phyloP scores from a whole-genome alignment of 2,329 filamentous ascomycete species.

The Teratosphaeriaceae sp. region DNA sequence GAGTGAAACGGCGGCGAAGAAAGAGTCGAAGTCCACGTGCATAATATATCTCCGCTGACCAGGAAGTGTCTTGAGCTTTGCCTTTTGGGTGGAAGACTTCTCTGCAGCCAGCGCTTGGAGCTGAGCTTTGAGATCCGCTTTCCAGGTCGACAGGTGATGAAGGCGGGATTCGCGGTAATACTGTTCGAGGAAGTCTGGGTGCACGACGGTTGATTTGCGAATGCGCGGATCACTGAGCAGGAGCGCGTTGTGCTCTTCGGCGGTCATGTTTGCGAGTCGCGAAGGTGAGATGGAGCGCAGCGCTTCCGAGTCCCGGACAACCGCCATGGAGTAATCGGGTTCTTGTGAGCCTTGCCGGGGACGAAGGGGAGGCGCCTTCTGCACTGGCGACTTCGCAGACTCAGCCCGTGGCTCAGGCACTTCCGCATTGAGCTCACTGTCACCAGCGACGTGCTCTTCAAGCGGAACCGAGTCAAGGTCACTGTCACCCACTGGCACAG shows the following conservation, averaged over 20 bases:
- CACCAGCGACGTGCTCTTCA: too few relatives aligned
- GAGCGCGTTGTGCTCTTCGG: conserved; percentile 86
- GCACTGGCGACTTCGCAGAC: not conserved
- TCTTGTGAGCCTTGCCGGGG: conserved; percentile 27
- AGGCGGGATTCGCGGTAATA: conserved; percentile 93
- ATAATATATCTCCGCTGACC: conserved; percentile 75
- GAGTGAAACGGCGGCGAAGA: conserved; percentile 89
- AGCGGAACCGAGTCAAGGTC: not conserved
- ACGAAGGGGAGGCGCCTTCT: conserved; percentile 9
- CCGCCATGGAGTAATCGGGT: conserved; percentile 26
- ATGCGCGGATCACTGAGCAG: conserved; percentile 78
- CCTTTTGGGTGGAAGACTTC: conserved; percentile 49
- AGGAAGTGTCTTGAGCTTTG: conserved; percentile 47
- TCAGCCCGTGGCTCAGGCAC: too few relatives aligned
- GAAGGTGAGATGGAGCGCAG: conserved; percentile 22
- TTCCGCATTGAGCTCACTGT: too few relatives aligned
- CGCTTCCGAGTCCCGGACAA: conserved; percentile 25
- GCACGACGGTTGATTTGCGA: conserved; percentile 81
- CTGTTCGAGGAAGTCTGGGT: conserved; percentile 88
- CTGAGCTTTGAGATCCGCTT: conserved; percentile 83
- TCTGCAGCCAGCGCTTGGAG: conserved; percentile 76
- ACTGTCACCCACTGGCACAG: not conserved
- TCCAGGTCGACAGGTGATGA: conserved; percentile 95
- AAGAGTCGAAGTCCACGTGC: conserved; percentile 97
- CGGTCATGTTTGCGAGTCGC: conserved; percentile 54